A percentile compares a stretch with the other conserved stretches of the same genome.
Conservation (phyloP, 1,284 basidiomycete species). For the Earliella scabrosa region DNA sequence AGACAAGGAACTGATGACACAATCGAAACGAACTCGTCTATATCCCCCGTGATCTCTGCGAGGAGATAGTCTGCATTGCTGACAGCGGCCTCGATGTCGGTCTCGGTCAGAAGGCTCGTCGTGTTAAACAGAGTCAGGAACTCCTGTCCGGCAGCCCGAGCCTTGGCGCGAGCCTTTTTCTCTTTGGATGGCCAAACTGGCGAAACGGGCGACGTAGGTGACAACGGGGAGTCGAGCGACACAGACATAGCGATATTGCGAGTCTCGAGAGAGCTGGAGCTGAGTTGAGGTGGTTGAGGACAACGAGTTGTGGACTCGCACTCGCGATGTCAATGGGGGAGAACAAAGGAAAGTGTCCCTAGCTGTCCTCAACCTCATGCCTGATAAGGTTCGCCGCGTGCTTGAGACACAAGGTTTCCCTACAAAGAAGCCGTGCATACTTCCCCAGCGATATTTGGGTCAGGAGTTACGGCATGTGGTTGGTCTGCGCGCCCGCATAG, state of each 20-base stretch:
- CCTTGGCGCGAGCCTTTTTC: neutral
- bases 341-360: neutral
- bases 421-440: neutral
- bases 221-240: neutral
- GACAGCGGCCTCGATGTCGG: conserved; percentile 15
- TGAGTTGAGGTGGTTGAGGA: neutral
- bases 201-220: neutral
- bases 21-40: neutral
- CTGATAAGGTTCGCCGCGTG: neutral
- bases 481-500: neutral
- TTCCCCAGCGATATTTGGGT: neutral
- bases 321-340: neutral
- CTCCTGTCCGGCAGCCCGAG: neutral
- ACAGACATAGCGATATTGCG: neutral
- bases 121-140: conserved; percentile 5
- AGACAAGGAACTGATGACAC: conserved; percentile 4
- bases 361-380: no score
- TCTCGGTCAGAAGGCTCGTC: conserved; percentile 10
- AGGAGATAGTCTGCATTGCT: conserved; percentile 12
- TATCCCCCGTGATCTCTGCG: neutral
- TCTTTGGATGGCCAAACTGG: neutral
- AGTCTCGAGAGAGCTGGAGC: neutral
- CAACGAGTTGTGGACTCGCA: neutral
- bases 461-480: neutral
- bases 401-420: conserved; percentile 13